Evolutionary conservation across 2,329 filamentous ascomycete species (phyloP), one percentile per base, ranked within the genome.

Genomic region (Botrytis tulipae): DNA sequence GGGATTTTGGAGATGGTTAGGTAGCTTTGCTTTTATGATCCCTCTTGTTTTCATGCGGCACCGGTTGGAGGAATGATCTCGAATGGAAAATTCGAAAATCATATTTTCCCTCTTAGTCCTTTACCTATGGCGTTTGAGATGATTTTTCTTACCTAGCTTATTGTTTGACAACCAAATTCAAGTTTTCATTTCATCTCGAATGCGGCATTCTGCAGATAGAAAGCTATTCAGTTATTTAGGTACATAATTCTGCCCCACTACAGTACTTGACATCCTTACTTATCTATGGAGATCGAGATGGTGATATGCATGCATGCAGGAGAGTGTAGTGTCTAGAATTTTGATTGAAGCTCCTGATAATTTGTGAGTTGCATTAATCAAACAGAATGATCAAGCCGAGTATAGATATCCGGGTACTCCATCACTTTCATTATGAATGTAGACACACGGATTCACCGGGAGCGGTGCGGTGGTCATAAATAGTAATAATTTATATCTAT

Each of bases 21-120:
- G 32, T 71, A 72, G 42, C 71, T 59, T 62, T 75, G 72, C 67
- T 59, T 66, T 44, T 71, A 20, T 69, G 51, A 29, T 61, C 40
- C 54, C 54, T 22, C 40, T 37, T 54, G 25, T 54, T 54, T 57
- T 67, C 37, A 37, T 69, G 59, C 35, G 72, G 46, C 29, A 61
- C 22, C 9, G 69, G 48, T 59, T 54, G 54, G 42, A 46, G 54
- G 66, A 35, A n/a, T 66, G 29, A 51, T 63, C 69, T 63, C 57
- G 65, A 62, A 66, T 40, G 37, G 10, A 48, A 70, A 62, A 35
- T 29, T 37, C 14, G 29, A 54, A 40, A 32, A 57, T 18, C n/a
- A 14, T 5, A 18, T 63, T 70, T 8, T 9, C 51, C n/a, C 51
- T 54, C 25, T 69, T 16, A 22, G 1, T 9, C 25, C 48, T 57